A percentile compares a stretch with the other conserved stretches of the same genome.
phyloP scores from a whole-genome alignment of 1,284 basidiomycete species.

The Rhodotorula glutinis region DNA sequence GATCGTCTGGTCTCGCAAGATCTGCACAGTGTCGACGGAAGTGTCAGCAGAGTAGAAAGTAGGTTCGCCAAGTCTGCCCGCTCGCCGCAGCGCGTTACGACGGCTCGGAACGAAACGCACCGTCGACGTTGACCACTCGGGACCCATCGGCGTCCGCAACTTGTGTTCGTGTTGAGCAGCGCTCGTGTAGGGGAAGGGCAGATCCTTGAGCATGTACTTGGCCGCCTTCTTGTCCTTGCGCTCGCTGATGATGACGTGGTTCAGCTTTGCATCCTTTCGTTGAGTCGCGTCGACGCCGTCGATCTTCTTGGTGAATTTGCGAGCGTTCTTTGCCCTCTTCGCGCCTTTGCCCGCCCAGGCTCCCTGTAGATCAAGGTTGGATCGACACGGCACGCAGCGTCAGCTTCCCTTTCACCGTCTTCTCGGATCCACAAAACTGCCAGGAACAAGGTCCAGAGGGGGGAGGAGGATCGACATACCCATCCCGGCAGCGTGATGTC shows the following conservation, averaged over 20 bases:
- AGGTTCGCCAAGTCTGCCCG: not conserved
- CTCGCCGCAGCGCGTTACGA: too few species aligned
- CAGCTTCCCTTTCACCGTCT: too few species aligned
- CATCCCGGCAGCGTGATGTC: constrained; percentile 93
- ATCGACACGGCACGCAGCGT: not conserved
- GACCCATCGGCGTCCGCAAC: constrained; percentile 75
- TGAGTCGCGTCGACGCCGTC: constrained; percentile 71
- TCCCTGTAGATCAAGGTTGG: constrained; percentile 58
- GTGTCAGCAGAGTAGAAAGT: not conserved
- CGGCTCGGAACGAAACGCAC: constrained; percentile 62
- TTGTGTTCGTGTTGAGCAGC: constrained; percentile 82
- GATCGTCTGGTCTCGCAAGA: constrained; percentile 55
- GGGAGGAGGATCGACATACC: constrained; percentile 56
- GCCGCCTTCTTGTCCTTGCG: constrained; percentile 87
- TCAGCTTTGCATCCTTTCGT: constrained; percentile 78
- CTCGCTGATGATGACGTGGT: constrained; percentile 91
- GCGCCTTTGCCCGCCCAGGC: constrained; percentile 82
- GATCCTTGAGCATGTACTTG: constrained; percentile 80
- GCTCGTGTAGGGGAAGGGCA: constrained; percentile 91
- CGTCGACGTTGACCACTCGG: constrained; percentile 91
- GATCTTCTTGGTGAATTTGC: constrained; percentile 69
- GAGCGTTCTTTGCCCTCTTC: constrained; percentile 49
- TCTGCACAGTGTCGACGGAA: not conserved
- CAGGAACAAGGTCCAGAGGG: too few species aligned
- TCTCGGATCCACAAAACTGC: too few species aligned